Evolutionary conservation across 768 basidiomycete species (phyloP), one percentile per base, ranked within the genome.

Genomic region (Mycena galericulata): DNA sequence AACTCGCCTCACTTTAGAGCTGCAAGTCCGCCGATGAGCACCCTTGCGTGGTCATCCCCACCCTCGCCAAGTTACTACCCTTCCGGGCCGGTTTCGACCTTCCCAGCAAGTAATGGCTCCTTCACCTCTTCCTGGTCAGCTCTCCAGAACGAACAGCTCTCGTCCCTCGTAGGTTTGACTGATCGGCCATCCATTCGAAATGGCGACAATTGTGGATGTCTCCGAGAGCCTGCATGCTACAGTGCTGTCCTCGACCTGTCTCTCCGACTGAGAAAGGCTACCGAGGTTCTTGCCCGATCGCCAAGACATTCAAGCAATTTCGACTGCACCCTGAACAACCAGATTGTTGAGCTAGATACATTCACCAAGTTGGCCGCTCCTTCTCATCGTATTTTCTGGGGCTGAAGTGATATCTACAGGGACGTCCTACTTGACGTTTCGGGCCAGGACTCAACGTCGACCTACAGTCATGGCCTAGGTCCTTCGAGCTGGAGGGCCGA

Each of bases 171-270:
- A 6, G 60, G 60, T 9, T 43, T 72, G 1, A 43, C 67, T 22
- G 61, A 56, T 9, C 58, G 58, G 50, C 56, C 49, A 32, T 24
- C 18, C 54, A 24, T 67, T 41, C 46, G 50, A 24, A 68, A 26
- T 72, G 73, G 27, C 75, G 77, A 29, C 79, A 84, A 34, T 14
- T 87, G 86, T 59, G 83, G 79, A 14, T 87, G 86, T 66, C 74
- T 86, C 15, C 76, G 78, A 47, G 86, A 87, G 60, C 61, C 77
- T 14, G 70, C 75, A 45, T 82, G 77, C 70, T 87, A 87, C 72
- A 80, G 74, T 46, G 81, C 77, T n/a, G 75, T 85, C 18, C 78
- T 87, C 9, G 86, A 87, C 59, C 76, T 87, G 27, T 87, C 86
- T 2, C 73, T 86, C 24, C 80, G 85, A 54, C 79, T 87, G 18